These are phyloP conservation scores for Pinus albicaulis DNA, from an alignment of 75 land plant species.

Conservation along the genomic window DNA sequence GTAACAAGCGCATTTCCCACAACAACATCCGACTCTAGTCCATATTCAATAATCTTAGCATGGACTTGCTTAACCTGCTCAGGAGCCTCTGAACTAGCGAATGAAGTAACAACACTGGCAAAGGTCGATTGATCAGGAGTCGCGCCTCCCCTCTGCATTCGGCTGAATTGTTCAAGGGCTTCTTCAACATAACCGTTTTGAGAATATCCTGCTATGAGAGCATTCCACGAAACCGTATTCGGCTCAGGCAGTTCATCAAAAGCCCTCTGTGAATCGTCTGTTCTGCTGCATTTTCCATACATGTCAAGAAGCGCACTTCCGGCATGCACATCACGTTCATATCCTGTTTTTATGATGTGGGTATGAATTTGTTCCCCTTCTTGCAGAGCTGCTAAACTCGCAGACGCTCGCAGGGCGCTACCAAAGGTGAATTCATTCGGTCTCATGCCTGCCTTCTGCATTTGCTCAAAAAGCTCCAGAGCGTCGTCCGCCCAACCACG, in stretches of 20 bases:
- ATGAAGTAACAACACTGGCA: conserved; percentile 14
- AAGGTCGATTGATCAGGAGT: conserved; percentile 15
- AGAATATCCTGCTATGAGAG: conserved; percentile 33
- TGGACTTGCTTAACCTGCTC: conserved; percentile 23
- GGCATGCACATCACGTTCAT: conserved; percentile 15
- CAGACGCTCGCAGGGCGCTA: conserved; percentile 21
- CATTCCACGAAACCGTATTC: conserved; percentile 23
- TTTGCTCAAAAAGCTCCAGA: conserved; percentile 8
- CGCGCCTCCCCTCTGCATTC: conserved; percentile 4
- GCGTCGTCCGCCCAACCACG: conserved; percentile 14
- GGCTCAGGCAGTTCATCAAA: conserved; percentile 11
- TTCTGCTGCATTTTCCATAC: conserved; percentile 38
- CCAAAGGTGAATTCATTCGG: conserved; percentile 29
- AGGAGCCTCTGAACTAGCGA: conserved; percentile 8
- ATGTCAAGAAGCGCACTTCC: conserved; percentile 34
- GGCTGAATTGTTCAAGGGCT: conserved; percentile 11
- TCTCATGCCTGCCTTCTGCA: not conserved
- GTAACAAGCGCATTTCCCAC: conserved; percentile 5
- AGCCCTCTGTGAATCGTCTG: conserved; percentile 17
- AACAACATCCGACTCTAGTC: conserved; percentile 9
- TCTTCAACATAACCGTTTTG: conserved; percentile 12
- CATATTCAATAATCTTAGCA: conserved; percentile 19
- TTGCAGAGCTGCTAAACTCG: conserved; percentile 13
- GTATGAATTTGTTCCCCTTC: conserved; percentile 21
- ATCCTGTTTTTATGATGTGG: conserved; percentile 11